These are phyloP conservation scores for Mimosa bimucronata DNA, from an alignment of 306 rosid genomes.

Conservation along the genomic window DNA sequence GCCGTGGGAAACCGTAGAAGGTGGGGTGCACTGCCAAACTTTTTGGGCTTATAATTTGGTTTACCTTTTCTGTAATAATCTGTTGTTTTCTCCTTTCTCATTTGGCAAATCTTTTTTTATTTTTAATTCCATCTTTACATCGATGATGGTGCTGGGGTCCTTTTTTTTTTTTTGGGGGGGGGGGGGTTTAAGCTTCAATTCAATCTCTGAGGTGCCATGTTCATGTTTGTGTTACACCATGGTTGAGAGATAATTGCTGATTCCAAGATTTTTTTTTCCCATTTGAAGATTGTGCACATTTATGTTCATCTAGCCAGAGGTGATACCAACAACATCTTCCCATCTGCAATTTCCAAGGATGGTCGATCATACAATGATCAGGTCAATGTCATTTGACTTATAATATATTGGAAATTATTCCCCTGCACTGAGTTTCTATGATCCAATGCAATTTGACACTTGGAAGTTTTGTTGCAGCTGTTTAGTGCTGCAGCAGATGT, in stretches of 20 bases:
- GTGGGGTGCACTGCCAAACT: too few species aligned
- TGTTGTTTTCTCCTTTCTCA: too few species aligned
- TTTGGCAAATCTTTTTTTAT: too few species aligned
- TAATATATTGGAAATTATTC: slow-evolving; percentile 4
- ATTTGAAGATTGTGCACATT: slow-evolving; percentile 75
- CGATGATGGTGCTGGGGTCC: too few species aligned
- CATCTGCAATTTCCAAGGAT: slow-evolving; percentile 93
- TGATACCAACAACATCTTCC: slow-evolving; percentile 75
- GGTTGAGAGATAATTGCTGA: not conserved
- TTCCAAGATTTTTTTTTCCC: slow-evolving; percentile 1
- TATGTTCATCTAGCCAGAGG: slow-evolving; percentile 95
- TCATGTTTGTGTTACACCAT: slow-evolving; percentile 14
- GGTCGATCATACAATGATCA: slow-evolving; percentile 97
- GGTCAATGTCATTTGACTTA: slow-evolving; percentile 49
- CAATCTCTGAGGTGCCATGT: slow-evolving; percentile 7
- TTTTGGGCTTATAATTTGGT: too few species aligned
- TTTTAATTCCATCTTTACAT: too few species aligned
- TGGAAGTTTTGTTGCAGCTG: slow-evolving; percentile 63
- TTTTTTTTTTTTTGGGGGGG: too few species aligned
- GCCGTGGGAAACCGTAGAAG: too few species aligned
- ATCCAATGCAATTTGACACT: slow-evolving; percentile 34
- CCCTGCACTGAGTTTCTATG: slow-evolving; percentile 18
- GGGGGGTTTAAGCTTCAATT: not conserved
- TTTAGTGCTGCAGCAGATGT: slow-evolving; percentile 90
- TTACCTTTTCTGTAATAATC: too few species aligned